Evolutionary conservation across 108 stramenopile genomes (phyloP).

Genomic region (Stephanodiscus triporus): DNA sequence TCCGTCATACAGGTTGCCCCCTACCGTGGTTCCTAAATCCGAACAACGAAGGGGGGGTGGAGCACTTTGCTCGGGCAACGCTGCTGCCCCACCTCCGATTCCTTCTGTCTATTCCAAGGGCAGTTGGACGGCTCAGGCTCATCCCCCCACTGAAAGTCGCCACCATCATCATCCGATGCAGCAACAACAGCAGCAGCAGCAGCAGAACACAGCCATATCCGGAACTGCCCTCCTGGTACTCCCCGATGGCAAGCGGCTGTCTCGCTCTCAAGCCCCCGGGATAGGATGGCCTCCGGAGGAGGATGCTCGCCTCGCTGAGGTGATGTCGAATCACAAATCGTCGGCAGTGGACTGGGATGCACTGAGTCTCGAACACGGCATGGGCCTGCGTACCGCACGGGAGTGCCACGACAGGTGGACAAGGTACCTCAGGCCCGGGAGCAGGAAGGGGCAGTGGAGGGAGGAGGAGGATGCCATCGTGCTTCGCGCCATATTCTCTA

Average conservation of each 20-base stretch:
- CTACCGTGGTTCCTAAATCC: not conserved
- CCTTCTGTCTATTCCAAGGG: not conserved
- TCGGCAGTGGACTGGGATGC: conserved; percentile 23
- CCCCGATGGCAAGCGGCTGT: not conserved
- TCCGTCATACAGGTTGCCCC: conserved; percentile 1
- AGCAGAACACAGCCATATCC: not conserved
- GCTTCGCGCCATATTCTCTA: conserved; percentile 17
- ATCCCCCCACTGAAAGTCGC: not conserved
- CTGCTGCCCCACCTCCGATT: not conserved
- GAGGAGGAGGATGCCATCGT: conserved; percentile 48
- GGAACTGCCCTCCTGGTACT: conserved; percentile 11
- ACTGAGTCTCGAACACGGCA: conserved; percentile 17
- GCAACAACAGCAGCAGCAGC: conserved; percentile 1
- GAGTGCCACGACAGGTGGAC: conserved; percentile 89
- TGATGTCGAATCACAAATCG: conserved; percentile 31
- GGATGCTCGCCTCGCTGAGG: conserved; percentile 15
- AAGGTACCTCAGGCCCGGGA: conserved; percentile 81
- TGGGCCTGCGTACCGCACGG: conserved; percentile 48
- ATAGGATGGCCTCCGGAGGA: conserved; percentile 33
- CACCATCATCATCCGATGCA: conserved; percentile 2
- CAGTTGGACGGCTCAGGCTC: not conserved
- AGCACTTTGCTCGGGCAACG: not conserved
- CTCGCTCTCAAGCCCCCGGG: conserved; percentile 27
- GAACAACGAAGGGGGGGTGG: not conserved
- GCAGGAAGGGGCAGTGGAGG: conserved; percentile 74